These are phyloP conservation scores for Pythium aquatile DNA, from an alignment of 352 stramenopile genomes.

Conservation along the genomic window DNA sequence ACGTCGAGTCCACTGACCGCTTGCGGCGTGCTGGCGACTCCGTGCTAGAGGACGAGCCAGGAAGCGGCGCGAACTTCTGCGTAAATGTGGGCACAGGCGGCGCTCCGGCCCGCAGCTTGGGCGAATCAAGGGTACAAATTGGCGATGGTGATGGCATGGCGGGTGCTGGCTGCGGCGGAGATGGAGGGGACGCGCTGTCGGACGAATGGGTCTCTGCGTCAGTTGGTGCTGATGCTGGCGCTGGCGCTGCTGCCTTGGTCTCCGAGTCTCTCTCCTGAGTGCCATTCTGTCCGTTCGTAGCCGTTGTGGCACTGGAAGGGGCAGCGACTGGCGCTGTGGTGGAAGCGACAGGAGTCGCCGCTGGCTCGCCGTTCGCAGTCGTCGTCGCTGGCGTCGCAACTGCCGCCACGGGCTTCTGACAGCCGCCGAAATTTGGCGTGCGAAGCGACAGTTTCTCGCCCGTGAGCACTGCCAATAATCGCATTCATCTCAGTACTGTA, in stretches of 20 bases:
- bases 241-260: background rate
- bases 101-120: background rate
- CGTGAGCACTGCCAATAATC: conserved; percentile 33
- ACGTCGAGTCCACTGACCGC: conserved; percentile 22
- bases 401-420: background rate
- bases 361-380: background rate
- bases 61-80: conserved; percentile 8
- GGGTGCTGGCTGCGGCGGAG: background rate
- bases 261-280: background rate
- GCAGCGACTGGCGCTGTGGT: background rate
- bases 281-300: background rate
- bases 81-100: conserved; percentile 8
- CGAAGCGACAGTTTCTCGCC: conserved; percentile 35
- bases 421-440: conserved; percentile 35
- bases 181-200: background rate
- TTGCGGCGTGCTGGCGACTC: conserved; percentile 15
- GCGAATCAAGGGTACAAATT: background rate
- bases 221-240: background rate
- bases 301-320: background rate
- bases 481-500: background rate
- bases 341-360: background rate
- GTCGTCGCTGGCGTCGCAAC: background rate
- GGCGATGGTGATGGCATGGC: background rate
- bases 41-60: background rate
- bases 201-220: background rate